Conservation (phyloP, 164 flowering plant species). For the Litsea cubeba region DNA sequence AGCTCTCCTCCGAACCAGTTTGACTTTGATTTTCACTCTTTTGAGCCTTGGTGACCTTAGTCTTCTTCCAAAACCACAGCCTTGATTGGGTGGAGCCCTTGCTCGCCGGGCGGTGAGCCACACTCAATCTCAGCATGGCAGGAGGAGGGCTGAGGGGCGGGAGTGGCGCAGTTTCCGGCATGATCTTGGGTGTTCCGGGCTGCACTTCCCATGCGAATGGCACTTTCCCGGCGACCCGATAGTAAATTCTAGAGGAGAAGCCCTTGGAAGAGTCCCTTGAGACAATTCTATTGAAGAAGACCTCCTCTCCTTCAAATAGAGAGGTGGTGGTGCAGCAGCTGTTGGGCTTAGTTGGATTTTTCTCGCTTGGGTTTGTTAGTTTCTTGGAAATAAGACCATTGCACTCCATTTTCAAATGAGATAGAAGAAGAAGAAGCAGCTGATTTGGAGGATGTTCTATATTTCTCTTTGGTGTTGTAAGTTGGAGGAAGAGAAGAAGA, state of each 20-base stretch:
- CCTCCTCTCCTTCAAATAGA: constrained; percentile 7
- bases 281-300: constrained; percentile 4
- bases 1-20: not conserved
- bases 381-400: not conserved
- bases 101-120: not conserved
- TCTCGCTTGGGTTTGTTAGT: not conserved
- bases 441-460: not conserved
- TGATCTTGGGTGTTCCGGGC: constrained; percentile 3
- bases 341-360: not conserved
- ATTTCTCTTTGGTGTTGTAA: not conserved
- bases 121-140: not conserved
- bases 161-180: not conserved
- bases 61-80: constrained; percentile 1
- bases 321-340: not conserved
- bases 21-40: not conserved
- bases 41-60: not conserved
- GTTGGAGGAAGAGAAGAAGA: not conserved
- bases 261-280: constrained; percentile 5
- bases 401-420: not conserved
- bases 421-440: too few species aligned
- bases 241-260: constrained; percentile 8
- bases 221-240: constrained; percentile 2
- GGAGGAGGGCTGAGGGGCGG: constrained; percentile 10
- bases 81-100: not conserved
- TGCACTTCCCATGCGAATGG: constrained; percentile 2